Conservation (phyloP, 108 stramenopile genomes). For the Schizochytrium sp. region DNA sequence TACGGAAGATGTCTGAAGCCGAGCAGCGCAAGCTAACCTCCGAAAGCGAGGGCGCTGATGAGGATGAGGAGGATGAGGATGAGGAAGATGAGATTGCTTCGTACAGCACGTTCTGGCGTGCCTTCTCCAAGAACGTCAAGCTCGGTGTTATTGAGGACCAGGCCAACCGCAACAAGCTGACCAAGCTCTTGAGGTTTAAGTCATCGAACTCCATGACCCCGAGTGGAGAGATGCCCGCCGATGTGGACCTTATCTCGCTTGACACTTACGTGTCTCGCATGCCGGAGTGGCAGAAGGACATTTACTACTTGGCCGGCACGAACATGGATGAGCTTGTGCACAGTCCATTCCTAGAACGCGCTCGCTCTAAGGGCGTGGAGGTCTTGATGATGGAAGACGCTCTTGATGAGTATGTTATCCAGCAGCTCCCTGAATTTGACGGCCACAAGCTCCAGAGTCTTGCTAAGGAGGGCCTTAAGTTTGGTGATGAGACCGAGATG, state of each 20-base stretch:
- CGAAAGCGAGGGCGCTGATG: constrained; percentile 67
- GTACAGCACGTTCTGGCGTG: constrained; percentile 94
- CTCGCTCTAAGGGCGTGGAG: constrained; percentile 91
- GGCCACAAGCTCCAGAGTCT: constrained; percentile 89
- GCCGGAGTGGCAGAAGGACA: constrained; percentile 98
- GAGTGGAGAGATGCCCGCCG: constrained; percentile 74
- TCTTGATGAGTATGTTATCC: constrained; percentile 93
- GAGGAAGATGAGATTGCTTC: constrained; percentile 79
- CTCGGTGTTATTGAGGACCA: constrained; percentile 97
- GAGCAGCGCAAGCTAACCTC: constrained; percentile 47
- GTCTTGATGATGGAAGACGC: constrained; percentile 94
- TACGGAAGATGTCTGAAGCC: constrained; percentile 84
- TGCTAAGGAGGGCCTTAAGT: constrained; percentile 94
- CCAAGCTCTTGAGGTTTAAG: constrained; percentile 95
- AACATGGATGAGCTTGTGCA: constrained; percentile 83
- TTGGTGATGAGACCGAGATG: constrained; percentile 95
- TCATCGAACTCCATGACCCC: constrained; percentile 77
- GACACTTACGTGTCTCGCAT: constrained; percentile 92
- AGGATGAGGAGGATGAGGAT: constrained; percentile 75
- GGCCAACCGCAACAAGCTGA: constrained; percentile 88
- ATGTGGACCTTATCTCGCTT: constrained; percentile 81
- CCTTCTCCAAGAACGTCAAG: constrained; percentile 93
- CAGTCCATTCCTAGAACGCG: constrained; percentile 92
- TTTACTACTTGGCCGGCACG: constrained; percentile 94
- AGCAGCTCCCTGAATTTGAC: constrained; percentile 81